Percentiles rank a stretch among this genome's conserved stretches.
phyloP scores from a whole-genome alignment of 78 protist species.

The Trichosphaerium sp. region DNA sequence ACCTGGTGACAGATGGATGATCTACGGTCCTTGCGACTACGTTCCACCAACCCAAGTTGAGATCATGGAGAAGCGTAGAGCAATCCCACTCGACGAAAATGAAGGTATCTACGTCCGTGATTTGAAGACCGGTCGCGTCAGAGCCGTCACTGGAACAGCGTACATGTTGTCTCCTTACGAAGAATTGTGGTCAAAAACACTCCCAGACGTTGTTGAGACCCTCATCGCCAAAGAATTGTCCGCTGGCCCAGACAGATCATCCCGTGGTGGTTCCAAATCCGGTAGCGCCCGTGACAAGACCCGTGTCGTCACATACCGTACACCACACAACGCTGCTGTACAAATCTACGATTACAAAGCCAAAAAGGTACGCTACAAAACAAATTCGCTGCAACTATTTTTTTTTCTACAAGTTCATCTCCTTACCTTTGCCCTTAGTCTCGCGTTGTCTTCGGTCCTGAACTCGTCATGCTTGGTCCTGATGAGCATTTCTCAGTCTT shows the following conservation, averaged over 20 bases:
- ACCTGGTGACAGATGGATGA: conserved; percentile 89
- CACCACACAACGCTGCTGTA: conserved; percentile 83
- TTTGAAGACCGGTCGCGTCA: conserved; percentile 66
- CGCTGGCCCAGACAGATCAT: conserved; percentile 28
- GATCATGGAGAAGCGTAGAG: conserved; percentile 56
- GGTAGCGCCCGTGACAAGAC: conserved; percentile 46
- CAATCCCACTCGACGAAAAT: conserved; percentile 83
- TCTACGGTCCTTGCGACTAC: conserved; percentile 77
- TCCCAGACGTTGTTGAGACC: conserved; percentile 70
- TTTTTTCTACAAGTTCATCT: too few species aligned
- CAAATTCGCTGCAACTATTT: too few species aligned
- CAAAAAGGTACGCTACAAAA: too few species aligned
- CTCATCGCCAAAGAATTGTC: conserved; percentile 51
- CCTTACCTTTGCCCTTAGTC: too few species aligned
- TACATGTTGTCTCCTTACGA: conserved; percentile 78
- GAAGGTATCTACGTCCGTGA: conserved; percentile 87
- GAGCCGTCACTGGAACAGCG: conserved; percentile 44
- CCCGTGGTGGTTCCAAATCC: not conserved
- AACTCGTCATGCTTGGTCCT: conserved; percentile 79
- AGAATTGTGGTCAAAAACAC: conserved; percentile 75
- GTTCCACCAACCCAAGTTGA: conserved; percentile 76
- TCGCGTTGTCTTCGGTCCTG: conserved; percentile 87
- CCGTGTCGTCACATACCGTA: conserved; percentile 69
- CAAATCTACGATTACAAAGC: conserved; percentile 79
- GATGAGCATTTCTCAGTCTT: conserved; percentile 82